Evolutionary conservation across 305 asterid species (phyloP).

Genomic region (Plantago rigida): DNA sequence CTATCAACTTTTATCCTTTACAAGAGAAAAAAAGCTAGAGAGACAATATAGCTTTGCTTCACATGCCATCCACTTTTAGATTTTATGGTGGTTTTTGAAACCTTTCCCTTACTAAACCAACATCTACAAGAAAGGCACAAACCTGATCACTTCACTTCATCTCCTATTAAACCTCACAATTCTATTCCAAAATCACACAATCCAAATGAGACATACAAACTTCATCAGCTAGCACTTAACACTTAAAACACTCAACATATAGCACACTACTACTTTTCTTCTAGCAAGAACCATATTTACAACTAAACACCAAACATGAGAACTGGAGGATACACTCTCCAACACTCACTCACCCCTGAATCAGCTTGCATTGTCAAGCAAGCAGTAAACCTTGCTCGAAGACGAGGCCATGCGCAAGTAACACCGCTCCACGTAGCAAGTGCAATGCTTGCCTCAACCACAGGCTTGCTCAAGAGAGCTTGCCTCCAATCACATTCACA

Average conservation of each 20-base stretch:
- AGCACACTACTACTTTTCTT: background rate
- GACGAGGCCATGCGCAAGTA: slow-evolving; percentile 91
- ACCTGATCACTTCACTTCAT: slow-evolving; percentile 26
- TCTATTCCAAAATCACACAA: slow-evolving; percentile 5
- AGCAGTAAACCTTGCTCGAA: slow-evolving; percentile 60
- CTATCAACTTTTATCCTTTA: slow-evolving; percentile 42
- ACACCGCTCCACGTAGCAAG: slow-evolving; percentile 93
- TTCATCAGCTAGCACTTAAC: background rate
- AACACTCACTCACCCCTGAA: slow-evolving; percentile 71
- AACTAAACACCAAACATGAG: slow-evolving; percentile 40
- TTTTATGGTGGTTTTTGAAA: slow-evolving; percentile 18
- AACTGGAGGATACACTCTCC: slow-evolving; percentile 72
- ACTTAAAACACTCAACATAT: background rate
- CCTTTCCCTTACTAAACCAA: slow-evolving; percentile 67
- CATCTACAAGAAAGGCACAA: slow-evolving; percentile 68
- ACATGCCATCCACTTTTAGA: slow-evolving; percentile 71
- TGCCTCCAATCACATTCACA: slow-evolving; percentile 81
- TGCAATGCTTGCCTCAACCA: slow-evolving; percentile 60
- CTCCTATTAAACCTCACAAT: slow-evolving; percentile 36
- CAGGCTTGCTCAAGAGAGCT: slow-evolving; percentile 55
- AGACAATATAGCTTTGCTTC: slow-evolving; percentile 85
- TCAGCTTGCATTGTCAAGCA: slow-evolving; percentile 64
- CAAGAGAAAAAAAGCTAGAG: slow-evolving; percentile 34
- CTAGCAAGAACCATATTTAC: background rate
- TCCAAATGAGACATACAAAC: slow-evolving; percentile 13